These are phyloP conservation scores for Daldinia loculata DNA, from an alignment of 495 filamentous ascomycete species.

Conservation along the genomic window DNA sequence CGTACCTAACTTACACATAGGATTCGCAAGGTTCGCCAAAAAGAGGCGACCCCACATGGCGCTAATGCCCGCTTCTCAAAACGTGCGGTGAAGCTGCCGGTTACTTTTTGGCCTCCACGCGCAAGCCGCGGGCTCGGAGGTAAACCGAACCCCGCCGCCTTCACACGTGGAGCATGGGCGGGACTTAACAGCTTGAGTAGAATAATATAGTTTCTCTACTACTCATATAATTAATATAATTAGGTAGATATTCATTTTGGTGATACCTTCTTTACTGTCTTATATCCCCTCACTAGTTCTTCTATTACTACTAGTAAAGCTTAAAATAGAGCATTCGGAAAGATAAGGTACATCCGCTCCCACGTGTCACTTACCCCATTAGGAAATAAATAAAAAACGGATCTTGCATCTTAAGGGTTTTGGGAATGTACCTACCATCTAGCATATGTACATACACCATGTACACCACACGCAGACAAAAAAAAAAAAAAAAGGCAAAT, in stretches of 20 bases:
- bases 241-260: background rate
- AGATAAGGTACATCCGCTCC: background rate
- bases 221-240: background rate
- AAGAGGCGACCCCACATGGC: constrained; percentile 19
- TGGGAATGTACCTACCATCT: background rate
- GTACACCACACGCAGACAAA: background rate
- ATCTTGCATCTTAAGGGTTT: background rate
- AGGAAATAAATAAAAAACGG: constrained; percentile 1
- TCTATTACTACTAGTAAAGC: no score
- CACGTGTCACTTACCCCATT: constrained; percentile 9
- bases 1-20: background rate
- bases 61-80: constrained; percentile 7
- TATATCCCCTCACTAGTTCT: no score
- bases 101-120: constrained; percentile 16
- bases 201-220: no score
- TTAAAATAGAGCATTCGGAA: no score
- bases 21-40: constrained; percentile 34
- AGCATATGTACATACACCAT: background rate
- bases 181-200: no score
- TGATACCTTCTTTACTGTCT: no score
- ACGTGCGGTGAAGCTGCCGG: background rate
- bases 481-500: background rate
- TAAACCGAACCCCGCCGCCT: constrained; percentile 19
- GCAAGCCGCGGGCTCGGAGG: constrained; percentile 11
- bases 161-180: constrained; percentile 1